Evolutionary conservation across 2,329 filamentous ascomycete species (phyloP).

Genomic region (Fusarium miscanthi): DNA sequence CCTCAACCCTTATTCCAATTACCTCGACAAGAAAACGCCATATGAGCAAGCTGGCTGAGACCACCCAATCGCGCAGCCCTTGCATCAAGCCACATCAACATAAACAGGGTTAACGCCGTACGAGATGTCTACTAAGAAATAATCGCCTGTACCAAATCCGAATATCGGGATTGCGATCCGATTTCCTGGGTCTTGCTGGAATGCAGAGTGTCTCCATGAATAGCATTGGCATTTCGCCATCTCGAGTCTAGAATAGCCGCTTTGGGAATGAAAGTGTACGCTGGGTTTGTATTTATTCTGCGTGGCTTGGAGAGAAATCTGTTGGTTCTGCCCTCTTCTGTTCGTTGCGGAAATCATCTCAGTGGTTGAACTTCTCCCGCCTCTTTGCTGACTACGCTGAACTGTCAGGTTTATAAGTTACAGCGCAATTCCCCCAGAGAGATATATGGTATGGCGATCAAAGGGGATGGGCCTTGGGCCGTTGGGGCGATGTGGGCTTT

Average conservation of each 20-base stretch:
- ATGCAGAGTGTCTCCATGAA: not conserved
- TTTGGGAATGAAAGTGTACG: not conserved
- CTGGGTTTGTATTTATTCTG: not conserved
- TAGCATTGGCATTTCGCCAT: not conserved
- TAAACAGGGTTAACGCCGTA: not conserved
- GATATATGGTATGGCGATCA: constrained; percentile 20
- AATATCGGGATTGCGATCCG: not conserved
- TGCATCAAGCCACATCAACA: not conserved
- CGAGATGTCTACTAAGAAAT: not conserved
- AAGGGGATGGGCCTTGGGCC: constrained; percentile 34
- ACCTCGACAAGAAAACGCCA: not conserved
- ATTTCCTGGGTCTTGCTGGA: not conserved
- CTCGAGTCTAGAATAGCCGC: not conserved
- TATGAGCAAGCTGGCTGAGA: not conserved
- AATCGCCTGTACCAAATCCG: not conserved
- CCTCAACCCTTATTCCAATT: not conserved
- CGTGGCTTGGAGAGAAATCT: not conserved
- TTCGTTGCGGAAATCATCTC: not conserved
- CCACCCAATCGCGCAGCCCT: not conserved
- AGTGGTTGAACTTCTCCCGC: not conserved
- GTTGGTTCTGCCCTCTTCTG: not conserved
- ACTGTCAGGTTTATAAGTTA: not conserved
- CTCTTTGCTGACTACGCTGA: not conserved
- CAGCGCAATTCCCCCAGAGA: not conserved
- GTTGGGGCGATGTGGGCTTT: constrained; percentile 46